These are phyloP conservation scores for Boletus eberwhitei DNA, from an alignment of 768 basidiomycete species.

Conservation along the genomic window DNA sequence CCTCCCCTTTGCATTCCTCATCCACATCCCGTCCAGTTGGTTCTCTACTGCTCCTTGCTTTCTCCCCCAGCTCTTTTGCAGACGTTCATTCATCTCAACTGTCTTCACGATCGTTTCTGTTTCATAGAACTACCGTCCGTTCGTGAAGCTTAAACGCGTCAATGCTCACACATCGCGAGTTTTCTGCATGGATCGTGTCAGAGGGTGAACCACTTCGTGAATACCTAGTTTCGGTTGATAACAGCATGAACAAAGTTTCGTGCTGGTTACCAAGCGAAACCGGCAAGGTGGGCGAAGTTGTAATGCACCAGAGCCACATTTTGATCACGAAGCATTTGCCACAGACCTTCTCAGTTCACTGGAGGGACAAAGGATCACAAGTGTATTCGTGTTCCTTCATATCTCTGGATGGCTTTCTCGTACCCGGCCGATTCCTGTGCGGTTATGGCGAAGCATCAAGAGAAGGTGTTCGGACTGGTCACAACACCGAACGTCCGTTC, in stretches of 20 bases:
- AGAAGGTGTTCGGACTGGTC: slow-evolving; percentile 49
- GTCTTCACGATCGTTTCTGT: no score
- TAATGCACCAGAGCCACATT: not conserved
- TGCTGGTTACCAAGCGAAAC: slow-evolving; percentile 68
- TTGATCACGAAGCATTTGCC: slow-evolving; percentile 3
- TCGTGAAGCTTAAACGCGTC: not conserved
- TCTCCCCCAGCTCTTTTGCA: not conserved
- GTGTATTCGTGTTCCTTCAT: slow-evolving; percentile 59
- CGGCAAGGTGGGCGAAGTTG: slow-evolving; percentile 44
- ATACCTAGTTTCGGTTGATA: slow-evolving; percentile 52
- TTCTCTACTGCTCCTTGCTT: not conserved
- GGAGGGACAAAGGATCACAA: slow-evolving; percentile 57
- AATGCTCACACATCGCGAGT: slow-evolving; percentile 57
- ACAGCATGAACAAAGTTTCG: slow-evolving; percentile 42
- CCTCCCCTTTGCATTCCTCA: not conserved
- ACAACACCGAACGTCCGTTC: slow-evolving; percentile 55
- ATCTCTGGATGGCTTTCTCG: slow-evolving; percentile 58
- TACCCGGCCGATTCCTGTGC: slow-evolving; percentile 60
- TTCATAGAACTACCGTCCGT: not conserved
- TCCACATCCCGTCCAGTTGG: not conserved
- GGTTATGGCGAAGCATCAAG: slow-evolving; percentile 56
- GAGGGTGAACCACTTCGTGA: slow-evolving; percentile 50
- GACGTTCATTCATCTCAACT: not conserved
- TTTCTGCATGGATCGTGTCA: slow-evolving; percentile 67
- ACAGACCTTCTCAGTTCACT: slow-evolving; percentile 59